Base-by-base conservation (phyloP, 164 flowering plant species). In the Magnolia sinica region DNA sequence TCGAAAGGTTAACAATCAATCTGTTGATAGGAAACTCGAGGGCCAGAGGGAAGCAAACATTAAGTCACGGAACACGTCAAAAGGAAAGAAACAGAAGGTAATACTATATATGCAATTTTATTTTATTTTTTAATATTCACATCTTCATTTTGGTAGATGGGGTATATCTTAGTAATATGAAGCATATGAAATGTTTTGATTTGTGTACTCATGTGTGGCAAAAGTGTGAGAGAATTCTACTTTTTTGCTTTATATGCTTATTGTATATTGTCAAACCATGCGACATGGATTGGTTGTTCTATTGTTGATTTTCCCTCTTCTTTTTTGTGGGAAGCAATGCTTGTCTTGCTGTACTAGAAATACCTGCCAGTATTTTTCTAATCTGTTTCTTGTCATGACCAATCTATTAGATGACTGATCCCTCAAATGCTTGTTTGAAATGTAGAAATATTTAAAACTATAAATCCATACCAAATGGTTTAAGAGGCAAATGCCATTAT, bases 71-170 rank as follows among this genome's bases (percentile, higher is more conserved):
- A 82, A 76, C 55, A 72, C 85, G 51, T 77, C 90, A 61, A 91
- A 87, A 84, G 91, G 92, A 75, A 89, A 82, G 78, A 92, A 88
- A 81, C 84, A 87, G 10, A 91, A 89, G 92, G 97, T 93, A 82
- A 73, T 55, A n/a, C 19, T 45, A n/a, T 13, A 14, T 20, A 11
- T 29, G 49, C 14, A 18, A 18, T 45, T 29, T 1, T n/a, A n/a
- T 6, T 50, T 24, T 51, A 45, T 59, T 20, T 65, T 14, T 37
- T 18, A 22, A 22, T 24, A 1, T 65, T 24, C 10, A 7, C 29
- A 14, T 65, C 68, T 65, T 23, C 13, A 11, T 65, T 23, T 65
- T n/a, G 19, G 19, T 63, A 37, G 45, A 37, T 37, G 45, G 45
- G 0, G 45, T 37, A 37, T 5, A 37, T 37, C 45, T 37, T 37